A percentile compares a stretch with the other conserved stretches of the same genome.
Conservation (phyloP, 805 yeast genomes). For the Saccharomycopsis sp. region DNA sequence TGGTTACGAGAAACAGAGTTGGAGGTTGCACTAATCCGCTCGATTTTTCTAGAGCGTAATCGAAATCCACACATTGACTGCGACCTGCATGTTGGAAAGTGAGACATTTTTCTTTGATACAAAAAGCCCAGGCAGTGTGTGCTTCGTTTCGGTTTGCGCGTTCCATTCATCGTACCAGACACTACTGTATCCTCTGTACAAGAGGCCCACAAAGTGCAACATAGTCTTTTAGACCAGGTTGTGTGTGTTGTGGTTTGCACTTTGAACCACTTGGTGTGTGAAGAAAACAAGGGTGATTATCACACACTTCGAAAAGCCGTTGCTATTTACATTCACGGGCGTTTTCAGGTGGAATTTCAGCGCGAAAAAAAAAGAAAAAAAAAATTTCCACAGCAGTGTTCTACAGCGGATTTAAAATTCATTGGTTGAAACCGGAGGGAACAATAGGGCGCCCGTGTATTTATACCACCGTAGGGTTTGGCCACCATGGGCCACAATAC, state of each 20-base stretch:
- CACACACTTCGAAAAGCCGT: neutral
- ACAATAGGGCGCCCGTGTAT: neutral
- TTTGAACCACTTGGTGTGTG: neutral
- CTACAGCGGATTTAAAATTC: neutral
- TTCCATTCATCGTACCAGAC: neutral
- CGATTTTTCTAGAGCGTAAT: neutral
- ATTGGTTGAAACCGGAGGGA: neutral
- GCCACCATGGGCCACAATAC: too few species aligned
- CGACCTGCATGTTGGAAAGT: constrained; percentile 2
- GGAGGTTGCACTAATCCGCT: neutral
- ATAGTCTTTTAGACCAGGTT: neutral
- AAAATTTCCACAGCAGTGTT: neutral
- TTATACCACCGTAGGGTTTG: too few species aligned
- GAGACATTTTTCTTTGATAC: constrained; percentile 2
- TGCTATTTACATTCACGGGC: neutral
- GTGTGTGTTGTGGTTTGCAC: neutral
- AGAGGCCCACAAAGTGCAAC: neutral
- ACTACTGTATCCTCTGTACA: neutral
- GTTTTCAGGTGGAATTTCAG: neutral
- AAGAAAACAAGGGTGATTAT: neutral
- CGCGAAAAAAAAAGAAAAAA: neutral
- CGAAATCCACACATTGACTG: neutral
- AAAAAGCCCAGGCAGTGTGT: neutral
- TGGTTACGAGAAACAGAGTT: neutral
- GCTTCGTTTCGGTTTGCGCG: neutral